Evolutionary conservation across 2,329 filamentous ascomycete species (phyloP).

Genomic region (Fusarium nisikadoi): DNA sequence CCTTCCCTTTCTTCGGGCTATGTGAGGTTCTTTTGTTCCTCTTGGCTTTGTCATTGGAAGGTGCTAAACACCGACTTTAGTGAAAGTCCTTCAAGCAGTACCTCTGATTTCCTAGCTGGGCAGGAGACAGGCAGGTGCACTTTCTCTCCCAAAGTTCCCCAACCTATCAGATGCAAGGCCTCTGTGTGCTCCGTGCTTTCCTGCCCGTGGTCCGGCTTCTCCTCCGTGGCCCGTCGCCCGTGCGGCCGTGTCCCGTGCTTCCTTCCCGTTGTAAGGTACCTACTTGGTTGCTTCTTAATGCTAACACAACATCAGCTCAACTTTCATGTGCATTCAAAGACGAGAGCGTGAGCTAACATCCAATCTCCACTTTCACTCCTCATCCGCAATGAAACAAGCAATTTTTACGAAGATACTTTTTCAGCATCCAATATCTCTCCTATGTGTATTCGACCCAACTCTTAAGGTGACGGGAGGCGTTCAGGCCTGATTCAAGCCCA

Average conservation of each 20-base stretch:
- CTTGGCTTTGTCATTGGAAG: not conserved
- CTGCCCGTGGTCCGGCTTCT: constrained; percentile 30
- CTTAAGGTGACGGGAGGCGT: not conserved
- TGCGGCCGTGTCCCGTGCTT: constrained; percentile 30
- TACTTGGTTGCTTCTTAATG: constrained; percentile 7
- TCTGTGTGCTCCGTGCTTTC: constrained; percentile 30
- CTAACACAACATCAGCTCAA: constrained; percentile 32
- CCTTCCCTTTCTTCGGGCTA: constrained; percentile 9
- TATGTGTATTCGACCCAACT: not conserved
- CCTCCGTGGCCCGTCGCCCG: constrained; percentile 26
- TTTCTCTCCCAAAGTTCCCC: constrained; percentile 15
- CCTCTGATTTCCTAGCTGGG: constrained; percentile 34
- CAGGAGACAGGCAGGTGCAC: constrained; percentile 30
- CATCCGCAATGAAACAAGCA: not conserved
- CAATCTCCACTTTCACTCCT: not conserved
- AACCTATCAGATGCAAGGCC: constrained; percentile 1
- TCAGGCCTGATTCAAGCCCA: constrained; percentile 17
- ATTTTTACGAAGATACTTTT: not conserved
- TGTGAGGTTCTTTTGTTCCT: constrained; percentile 6
- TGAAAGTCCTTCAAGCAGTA: constrained; percentile 10
- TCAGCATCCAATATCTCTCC: not conserved
- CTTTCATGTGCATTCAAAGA: not conserved
- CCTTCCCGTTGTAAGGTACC: constrained; percentile 28
- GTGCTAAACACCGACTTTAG: constrained; percentile 2
- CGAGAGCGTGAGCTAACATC: not conserved